These are phyloP conservation scores for Pezizomycotina sp. DNA, from an alignment of 2,329 filamentous ascomycete genomes.

Conservation along the genomic window DNA sequence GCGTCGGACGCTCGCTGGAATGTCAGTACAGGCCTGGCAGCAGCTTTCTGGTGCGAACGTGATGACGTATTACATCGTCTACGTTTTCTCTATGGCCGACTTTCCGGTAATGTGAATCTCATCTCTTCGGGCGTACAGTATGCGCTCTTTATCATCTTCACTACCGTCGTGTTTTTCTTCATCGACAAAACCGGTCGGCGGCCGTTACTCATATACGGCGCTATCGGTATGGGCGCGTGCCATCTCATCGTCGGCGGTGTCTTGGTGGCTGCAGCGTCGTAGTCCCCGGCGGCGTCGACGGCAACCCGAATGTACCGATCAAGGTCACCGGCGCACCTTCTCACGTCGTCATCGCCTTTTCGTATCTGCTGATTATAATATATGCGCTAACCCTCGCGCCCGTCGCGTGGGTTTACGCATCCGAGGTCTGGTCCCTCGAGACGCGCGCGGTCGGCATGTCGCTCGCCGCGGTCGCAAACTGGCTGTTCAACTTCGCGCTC, in stretches of 20 bases:
- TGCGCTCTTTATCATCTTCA: constrained; percentile 40
- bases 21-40: constrained; percentile 41
- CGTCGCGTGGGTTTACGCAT: constrained; percentile 36
- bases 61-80: constrained; percentile 44
- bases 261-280: constrained; percentile 34
- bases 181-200: constrained; percentile 38
- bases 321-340: constrained; percentile 35
- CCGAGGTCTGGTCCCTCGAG: constrained; percentile 30
- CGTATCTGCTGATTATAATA: constrained; percentile 46
- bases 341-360: constrained; percentile 47
- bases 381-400: constrained; percentile 36
- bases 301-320: constrained; percentile 35
- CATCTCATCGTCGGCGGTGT: constrained; percentile 41
- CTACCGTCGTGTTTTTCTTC: constrained; percentile 35
- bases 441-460: constrained; percentile 22
- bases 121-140: constrained; percentile 42
- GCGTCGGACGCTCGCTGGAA: constrained; percentile 37
- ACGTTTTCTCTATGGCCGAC: constrained; percentile 42
- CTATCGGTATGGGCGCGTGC: constrained; percentile 33
- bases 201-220: constrained; percentile 34
- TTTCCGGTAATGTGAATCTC: constrained; percentile 30
- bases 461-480: constrained; percentile 35
- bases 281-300: constrained; percentile 33
- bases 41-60: constrained; percentile 43
- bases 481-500: constrained; percentile 37